Conservation (phyloP, 2,329 filamentous ascomycete species). For the Lachnellula cervina region DNA sequence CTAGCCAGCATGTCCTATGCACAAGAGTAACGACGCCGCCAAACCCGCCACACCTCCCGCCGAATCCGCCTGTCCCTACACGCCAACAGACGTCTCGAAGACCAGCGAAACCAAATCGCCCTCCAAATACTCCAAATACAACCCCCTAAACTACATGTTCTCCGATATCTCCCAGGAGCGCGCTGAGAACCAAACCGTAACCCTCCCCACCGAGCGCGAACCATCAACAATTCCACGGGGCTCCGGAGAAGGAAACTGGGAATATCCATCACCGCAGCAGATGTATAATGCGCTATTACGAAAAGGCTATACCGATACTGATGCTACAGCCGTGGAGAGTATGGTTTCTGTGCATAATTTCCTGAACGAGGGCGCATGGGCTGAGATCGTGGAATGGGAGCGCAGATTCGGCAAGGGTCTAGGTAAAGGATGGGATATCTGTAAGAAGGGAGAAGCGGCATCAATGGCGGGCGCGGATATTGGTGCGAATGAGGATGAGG, state of each 20-base stretch:
- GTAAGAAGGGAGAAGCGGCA: conserved; percentile 68
- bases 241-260: conserved; percentile 77
- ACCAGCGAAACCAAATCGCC: conserved; percentile 25
- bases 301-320: conserved; percentile 93
- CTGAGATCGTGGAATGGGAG: conserved; percentile 93
- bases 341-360: conserved; percentile 99
- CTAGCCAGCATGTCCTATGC: conserved; percentile 67
- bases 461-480: conserved; percentile 38
- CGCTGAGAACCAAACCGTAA: conserved; percentile 65
- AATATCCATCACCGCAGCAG: conserved; percentile 96
- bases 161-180: conserved; percentile 74
- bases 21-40: conserved; percentile 41
- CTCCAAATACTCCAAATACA: conserved; percentile 60
- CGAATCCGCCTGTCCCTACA: conserved; percentile 31
- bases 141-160: conserved; percentile 95
- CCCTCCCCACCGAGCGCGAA: conserved; percentile 76
- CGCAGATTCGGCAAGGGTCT: conserved; percentile 74
- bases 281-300: conserved; percentile 99
- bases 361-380: conserved; percentile 94
- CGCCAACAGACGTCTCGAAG: conserved; percentile 23
- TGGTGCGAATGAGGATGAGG: conserved; percentile 49
- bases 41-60: conserved; percentile 25
- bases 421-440: conserved; percentile 65
- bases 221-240: conserved; percentile 87
- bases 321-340: conserved; percentile 84